These are phyloP conservation scores for Salvia splendens DNA, from an alignment of 257 asterid genomes.

Conservation along the genomic window DNA sequence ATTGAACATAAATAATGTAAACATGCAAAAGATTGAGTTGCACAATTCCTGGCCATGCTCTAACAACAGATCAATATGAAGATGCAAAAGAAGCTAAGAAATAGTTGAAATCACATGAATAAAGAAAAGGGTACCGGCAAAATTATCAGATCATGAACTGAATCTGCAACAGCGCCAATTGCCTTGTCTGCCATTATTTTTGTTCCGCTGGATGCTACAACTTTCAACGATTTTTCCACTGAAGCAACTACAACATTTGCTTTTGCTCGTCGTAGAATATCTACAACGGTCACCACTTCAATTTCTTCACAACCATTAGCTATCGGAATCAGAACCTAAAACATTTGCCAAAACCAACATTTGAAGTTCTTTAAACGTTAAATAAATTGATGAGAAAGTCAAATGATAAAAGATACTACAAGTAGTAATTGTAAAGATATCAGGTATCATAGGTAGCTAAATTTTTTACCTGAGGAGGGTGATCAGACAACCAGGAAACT, in stretches of 20 bases:
- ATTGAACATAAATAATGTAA: background rate
- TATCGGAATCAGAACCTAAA: slow-evolving; percentile 79
- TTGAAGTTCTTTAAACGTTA: background rate
- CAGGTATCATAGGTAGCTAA: background rate
- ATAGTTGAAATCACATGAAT: background rate
- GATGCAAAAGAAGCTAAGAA: background rate
- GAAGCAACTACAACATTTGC: slow-evolving; percentile 74
- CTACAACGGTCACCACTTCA: slow-evolving; percentile 74
- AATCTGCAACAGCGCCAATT: slow-evolving; percentile 58
- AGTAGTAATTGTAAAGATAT: background rate
- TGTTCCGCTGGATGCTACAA: slow-evolving; percentile 60
- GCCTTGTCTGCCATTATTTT: slow-evolving; percentile 69
- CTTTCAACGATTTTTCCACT: slow-evolving; percentile 58
- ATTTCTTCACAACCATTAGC: slow-evolving; percentile 91
- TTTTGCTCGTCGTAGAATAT: slow-evolving; percentile 82
- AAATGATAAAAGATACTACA: background rate
- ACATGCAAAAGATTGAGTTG: background rate
- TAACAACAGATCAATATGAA: background rate
- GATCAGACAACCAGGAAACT: slow-evolving; percentile 76
- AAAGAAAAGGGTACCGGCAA: slow-evolving; percentile 49
- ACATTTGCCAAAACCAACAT: slow-evolving; percentile 25
- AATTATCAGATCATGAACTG: slow-evolving; percentile 72
- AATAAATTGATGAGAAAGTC: slow-evolving; percentile 2
- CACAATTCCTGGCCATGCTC: background rate
- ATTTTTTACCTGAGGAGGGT: slow-evolving; percentile 59